Base-by-base conservation (phyloP, 164 flowering plant genomes). In the Tetrastigma voinierianum region DNA sequence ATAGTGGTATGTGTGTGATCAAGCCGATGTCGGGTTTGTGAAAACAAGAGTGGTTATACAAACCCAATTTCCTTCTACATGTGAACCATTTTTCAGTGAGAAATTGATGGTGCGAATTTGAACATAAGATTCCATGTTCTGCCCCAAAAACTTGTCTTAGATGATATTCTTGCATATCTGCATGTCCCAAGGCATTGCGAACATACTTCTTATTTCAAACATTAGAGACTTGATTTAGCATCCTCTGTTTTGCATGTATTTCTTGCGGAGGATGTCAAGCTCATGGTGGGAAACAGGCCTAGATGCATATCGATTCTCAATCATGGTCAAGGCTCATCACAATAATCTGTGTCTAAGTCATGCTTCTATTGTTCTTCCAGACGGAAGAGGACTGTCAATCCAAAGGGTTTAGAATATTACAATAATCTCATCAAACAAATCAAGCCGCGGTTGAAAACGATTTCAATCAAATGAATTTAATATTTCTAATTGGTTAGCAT, bases 251-350 rank as follows among this genome's bases (percentile, higher is more conserved):
- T 51, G 14, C 18, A 19, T 57, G 24, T n/a, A 18, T 61, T 40
- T 46, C 15, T 25, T 69, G 69, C 81, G 88, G 86, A 84, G 63
- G 86, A 84, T 76, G 84, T 84, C 14, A 65, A 80, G 59, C 73
- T 82, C 12, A 82, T 84, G 86, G 83, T 59, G 71, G n/a, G 84
- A 82, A 1, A 66, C 69, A 2, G 82, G 81, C n/a, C 68, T 84
- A 23, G 82, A 84, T 15, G 82, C 80, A 13, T 82, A 80, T 48
- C 70, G 87, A 67, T 84, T 84, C 68, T 84, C 87, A 54, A 82
- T 82, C 87, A 10, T 80, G 86, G 88, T 78, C 88, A 62, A 78
- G 85, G 59, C 77, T 84, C 6, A 54, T 82, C 15, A 84, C 86
- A 65, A 69, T 86, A 78, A 84, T 44, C 73, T 45, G 13, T n/a